Conservation (phyloP, 352 stramenopile genomes). For the Globisporangium viniferum region DNA sequence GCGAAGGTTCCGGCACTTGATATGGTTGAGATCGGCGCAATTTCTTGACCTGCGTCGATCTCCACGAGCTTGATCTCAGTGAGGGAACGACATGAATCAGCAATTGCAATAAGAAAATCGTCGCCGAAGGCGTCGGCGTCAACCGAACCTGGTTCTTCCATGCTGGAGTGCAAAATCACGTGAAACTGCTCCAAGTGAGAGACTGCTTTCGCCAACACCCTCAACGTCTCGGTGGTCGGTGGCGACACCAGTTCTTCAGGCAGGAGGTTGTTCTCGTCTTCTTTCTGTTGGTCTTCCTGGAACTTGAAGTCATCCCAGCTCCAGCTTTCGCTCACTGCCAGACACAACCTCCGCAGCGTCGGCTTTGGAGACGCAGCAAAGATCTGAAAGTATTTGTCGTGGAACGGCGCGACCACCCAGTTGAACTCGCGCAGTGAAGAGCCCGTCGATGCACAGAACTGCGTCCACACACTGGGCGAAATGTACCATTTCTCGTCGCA, state of each 20-base stretch:
- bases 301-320: constrained; percentile 12
- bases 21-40: constrained; percentile 12
- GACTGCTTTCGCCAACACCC: not conserved
- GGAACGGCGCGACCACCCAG: constrained; percentile 17
- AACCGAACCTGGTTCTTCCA: constrained; percentile 2
- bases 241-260: constrained; percentile 10
- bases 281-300: not conserved
- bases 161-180: constrained; percentile 15
- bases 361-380: constrained; percentile 13
- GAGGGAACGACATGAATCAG: constrained; percentile 5
- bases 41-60: constrained; percentile 8
- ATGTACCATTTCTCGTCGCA: constrained; percentile 25
- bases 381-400: constrained; percentile 13
- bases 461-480: not conserved
- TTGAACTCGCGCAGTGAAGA: constrained; percentile 17
- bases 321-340: constrained; percentile 19
- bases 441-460: not conserved
- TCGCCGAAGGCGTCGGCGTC: constrained; percentile 14
- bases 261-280: not conserved
- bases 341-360: constrained; percentile 3
- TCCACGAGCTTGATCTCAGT: constrained; percentile 12
- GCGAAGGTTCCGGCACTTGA: not conserved
- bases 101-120: constrained; percentile 6
- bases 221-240: constrained; percentile 10
- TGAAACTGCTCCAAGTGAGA: constrained; percentile 7